A percentile compares a stretch with the other conserved stretches of the same genome.
phyloP scores from a whole-genome alignment of 2,329 filamentous ascomycete species.

The Teratosphaeria viscida region DNA sequence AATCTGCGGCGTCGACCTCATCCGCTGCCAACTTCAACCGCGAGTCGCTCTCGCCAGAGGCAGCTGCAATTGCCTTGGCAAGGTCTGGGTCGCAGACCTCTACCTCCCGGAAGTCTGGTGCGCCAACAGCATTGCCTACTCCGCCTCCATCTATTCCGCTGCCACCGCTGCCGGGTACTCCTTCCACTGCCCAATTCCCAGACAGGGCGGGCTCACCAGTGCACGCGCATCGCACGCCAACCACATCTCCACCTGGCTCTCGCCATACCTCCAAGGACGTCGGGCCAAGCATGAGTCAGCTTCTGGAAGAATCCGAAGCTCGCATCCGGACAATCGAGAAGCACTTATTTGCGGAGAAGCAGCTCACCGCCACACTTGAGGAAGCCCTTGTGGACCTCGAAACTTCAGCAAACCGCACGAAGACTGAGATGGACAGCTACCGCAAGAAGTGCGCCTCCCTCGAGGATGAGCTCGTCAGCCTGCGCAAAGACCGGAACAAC shows the following conservation, averaged over 20 bases:
- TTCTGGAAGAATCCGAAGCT: constrained; percentile 89
- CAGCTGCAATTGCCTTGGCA: constrained; percentile 32
- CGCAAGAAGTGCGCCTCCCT: constrained; percentile 71
- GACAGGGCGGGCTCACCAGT: constrained; percentile 55
- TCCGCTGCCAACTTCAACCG: constrained; percentile 28
- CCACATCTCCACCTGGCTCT: constrained; percentile 47
- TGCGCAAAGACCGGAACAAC: constrained; percentile 48
- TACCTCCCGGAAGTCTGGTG: constrained; percentile 72
- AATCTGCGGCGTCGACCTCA: constrained; percentile 22
- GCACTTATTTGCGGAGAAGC: constrained; percentile 89
- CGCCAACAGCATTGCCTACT: constrained; percentile 75
- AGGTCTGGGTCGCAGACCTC: constrained; percentile 52
- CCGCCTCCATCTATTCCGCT: constrained; percentile 94
- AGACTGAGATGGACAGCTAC: constrained; percentile 81
- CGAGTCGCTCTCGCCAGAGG: constrained; percentile 36
- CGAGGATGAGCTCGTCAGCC: constrained; percentile 58
- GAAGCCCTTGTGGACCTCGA: constrained; percentile 93
- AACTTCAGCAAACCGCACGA: constrained; percentile 81
- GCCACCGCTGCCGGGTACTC: constrained; percentile 66
- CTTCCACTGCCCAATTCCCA: constrained; percentile 36
- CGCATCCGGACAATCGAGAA: constrained; percentile 95
- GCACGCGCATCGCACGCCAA: not conserved
- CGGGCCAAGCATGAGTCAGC: constrained; percentile 58
- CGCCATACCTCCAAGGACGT: constrained; percentile 55
- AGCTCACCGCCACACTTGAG: constrained; percentile 88